Percentiles rank a stretch among this genome's conserved stretches.
These are phyloP conservation scores for Fusarium proliferatum DNA, from an alignment of 2,329 filamentous ascomycete genomes.

Conservation along the genomic window DNA sequence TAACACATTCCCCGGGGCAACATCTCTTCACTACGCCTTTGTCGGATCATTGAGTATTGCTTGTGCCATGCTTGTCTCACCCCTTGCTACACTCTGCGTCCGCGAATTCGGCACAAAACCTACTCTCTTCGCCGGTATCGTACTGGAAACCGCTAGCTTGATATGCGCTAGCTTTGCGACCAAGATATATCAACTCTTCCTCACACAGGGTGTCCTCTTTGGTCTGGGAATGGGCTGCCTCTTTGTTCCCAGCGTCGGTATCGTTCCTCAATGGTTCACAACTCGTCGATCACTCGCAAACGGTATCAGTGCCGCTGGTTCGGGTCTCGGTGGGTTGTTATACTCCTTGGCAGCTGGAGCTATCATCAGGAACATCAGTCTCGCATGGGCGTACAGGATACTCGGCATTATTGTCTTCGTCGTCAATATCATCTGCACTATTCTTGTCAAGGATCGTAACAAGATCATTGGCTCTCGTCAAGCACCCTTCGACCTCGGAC, in stretches of 20 bases:
- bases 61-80: slow-evolving; percentile 73
- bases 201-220: slow-evolving; percentile 80
- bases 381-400: slow-evolving; percentile 75
- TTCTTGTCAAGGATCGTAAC: slow-evolving; percentile 78
- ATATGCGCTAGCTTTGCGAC: slow-evolving; percentile 76
- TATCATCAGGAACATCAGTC: slow-evolving; percentile 72
- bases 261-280: slow-evolving; percentile 80
- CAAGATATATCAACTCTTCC: slow-evolving; percentile 79
- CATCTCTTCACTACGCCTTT: slow-evolving; percentile 77
- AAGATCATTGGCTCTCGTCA: slow-evolving; percentile 75
- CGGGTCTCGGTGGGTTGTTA: slow-evolving; percentile 77
- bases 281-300: slow-evolving; percentile 76
- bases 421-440: slow-evolving; percentile 71
- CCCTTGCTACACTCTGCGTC: slow-evolving; percentile 71
- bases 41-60: slow-evolving; percentile 64
- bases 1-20: slow-evolving; percentile 71
- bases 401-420: slow-evolving; percentile 71
- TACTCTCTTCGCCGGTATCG: slow-evolving; percentile 72
- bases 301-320: slow-evolving; percentile 74
- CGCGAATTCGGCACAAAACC: slow-evolving; percentile 71
- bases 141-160: slow-evolving; percentile 72
- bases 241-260: slow-evolving; percentile 75
- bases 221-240: slow-evolving; percentile 83
- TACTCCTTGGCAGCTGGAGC: slow-evolving; percentile 76
- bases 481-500: slow-evolving; percentile 70